Percentiles rank a stretch among this genome's conserved stretches.
phyloP scores from a whole-genome alignment of 179 eudicot genomes.

The Silene noctiflora region DNA sequence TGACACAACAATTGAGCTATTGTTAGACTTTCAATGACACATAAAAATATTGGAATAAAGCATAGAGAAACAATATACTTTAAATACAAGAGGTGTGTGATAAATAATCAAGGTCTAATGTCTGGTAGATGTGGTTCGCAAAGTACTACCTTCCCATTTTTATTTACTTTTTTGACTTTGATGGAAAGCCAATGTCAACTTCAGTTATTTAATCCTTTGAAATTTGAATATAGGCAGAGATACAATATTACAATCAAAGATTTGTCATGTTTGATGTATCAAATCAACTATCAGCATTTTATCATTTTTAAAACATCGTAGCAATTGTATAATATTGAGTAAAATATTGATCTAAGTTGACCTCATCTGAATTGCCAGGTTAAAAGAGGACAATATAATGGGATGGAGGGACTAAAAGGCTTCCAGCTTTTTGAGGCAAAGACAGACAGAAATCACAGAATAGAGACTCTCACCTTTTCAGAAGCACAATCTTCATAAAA shows the following conservation, averaged over 20 bases:
- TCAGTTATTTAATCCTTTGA: not conserved
- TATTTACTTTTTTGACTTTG: not conserved
- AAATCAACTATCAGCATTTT: too few species aligned
- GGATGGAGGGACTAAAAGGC: not conserved
- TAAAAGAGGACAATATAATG: too few species aligned
- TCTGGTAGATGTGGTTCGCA: not conserved
- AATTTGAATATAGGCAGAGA: not conserved
- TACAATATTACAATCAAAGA: too few species aligned
- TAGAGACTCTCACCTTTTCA: slow-evolving; percentile 37
- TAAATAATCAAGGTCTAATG: not conserved
- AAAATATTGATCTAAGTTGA: too few species aligned
- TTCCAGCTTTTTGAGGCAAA: not conserved
- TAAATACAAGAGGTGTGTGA: not conserved
- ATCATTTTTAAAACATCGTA: too few species aligned
- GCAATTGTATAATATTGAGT: too few species aligned
- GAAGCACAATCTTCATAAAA: slow-evolving; percentile 27
- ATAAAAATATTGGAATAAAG: not conserved
- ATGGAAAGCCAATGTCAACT: not conserved
- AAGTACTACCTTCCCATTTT: not conserved
- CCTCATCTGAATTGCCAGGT: too few species aligned
- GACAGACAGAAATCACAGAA: not conserved
- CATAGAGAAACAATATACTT: not conserved
- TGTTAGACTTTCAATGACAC: not conserved
- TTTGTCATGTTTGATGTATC: too few species aligned
- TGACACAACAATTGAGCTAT: slow-evolving; percentile 20